Evolutionary conservation across 2,329 filamentous ascomycete genomes (phyloP), one percentile per base, ranked within the genome.

Genomic region (Alternaria infectoria): DNA sequence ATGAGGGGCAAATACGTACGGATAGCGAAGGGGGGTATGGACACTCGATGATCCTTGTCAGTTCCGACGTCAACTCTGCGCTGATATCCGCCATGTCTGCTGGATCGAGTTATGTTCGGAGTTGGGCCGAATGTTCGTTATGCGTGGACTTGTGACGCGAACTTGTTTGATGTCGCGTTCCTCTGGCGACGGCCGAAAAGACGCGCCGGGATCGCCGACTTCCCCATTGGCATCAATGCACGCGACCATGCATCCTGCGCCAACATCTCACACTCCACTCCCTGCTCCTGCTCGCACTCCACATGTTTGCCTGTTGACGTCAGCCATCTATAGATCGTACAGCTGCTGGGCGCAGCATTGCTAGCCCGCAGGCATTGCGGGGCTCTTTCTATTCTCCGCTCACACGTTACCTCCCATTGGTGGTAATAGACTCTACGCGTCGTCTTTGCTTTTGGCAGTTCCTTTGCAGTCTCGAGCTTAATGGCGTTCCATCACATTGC

Each of bases 21-120:
- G 83, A 81, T 46, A 87, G 76, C 26, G 82, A 83, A 15, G 84
- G 81, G n/a, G 83, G 81, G 67, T 86, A 87, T 21, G 82, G 81
- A 32, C 83, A 81, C 7, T 81, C 79, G 44, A 86, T 76, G 45
- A 86, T 74, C 46, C 83, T 82, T 61, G 82, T 79, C 61, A 86
- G 69, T 72, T 86, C 84, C 17, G 72, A 67, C 28, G 79, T 71
- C 19, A 86, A 61, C 26, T 69, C 59, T 21, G 62, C 61, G 52
- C 59, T 55, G 51, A 67, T 49, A 49, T 67, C 62, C 46, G 65
- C 60, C 70, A 74, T 77, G 59, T 13, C 43, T 13, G 49, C 26
- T 23, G 60, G 28, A 61, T 47, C 51, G 58, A 57, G 59, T 60
- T 55, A 47, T 45, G 55, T 21, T 28, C 50, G 54, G 56, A 64